Evolutionary conservation across 2,329 filamentous ascomycete species (phyloP), one percentile per base, ranked within the genome.

Genomic region (Pestalotiopsis sp.): DNA sequence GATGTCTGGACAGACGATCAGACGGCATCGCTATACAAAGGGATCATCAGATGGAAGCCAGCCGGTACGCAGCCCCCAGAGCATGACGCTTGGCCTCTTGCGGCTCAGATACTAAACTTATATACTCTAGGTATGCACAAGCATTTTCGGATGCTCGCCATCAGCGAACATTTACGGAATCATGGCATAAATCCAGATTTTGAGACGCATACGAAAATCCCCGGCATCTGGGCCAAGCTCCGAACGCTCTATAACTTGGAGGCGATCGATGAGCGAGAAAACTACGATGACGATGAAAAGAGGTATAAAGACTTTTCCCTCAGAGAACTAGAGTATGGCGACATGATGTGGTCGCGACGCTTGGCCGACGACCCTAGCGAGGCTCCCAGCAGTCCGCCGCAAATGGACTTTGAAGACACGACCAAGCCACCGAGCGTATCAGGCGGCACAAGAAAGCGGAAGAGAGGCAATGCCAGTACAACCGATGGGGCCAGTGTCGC

Each of bases 1-100:
- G 93, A 95, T 72, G 89, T 91, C 31, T 99, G 96, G 96, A 98
- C 94, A 4, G 95, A 97, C 76, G 95, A 98, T 77, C 96, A 99
- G 80, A 92, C 97, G 73, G 94, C 93, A 1, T 95, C 94, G 56
- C 86, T 99, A 0, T 94, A 97, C 83, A 98, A 98, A 78, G 94
- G 91, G 66, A 92, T 98, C 73, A 95, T 98, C 72, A 89, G 91
- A 77, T 97, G 93, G 92, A 99, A 99, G 79, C 96, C 96, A n/a
- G 95, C 95, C 56, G 95, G 94, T 93, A 78, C 25, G 52, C 13
- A 62, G 14, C 31, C 31, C 4, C 11, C 31, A 12, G 13, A n/a
- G 14, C 57, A 59, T 4, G n/a, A 4, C 57, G 2, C 40, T 52
- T n/a, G 17, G 45, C 45, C 17, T 17, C 14, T n/a, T 20, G 11